Conservation (phyloP, 352 stramenopile genomes). For the Phytophthora multivora region DNA sequence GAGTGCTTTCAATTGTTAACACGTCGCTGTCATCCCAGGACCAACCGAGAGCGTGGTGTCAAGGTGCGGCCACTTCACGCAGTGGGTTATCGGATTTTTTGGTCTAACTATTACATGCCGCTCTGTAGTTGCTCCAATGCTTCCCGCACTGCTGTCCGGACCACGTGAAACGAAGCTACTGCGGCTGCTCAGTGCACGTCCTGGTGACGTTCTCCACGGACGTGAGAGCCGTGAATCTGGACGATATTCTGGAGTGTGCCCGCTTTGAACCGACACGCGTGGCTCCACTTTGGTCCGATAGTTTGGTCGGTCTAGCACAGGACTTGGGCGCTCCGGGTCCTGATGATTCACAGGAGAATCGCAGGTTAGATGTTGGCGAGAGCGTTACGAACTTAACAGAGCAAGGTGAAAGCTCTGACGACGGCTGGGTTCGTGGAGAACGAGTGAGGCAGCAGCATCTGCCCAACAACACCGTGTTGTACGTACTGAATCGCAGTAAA, state of each 20-base stretch:
- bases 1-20: too few species aligned
- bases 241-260: conserved; percentile 38
- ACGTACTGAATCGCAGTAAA: conserved; percentile 42
- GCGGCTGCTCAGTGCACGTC: conserved; percentile 38
- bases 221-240: not conserved
- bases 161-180: conserved; percentile 41
- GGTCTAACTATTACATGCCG: not conserved
- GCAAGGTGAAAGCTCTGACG: not conserved
- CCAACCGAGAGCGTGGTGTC: conserved; percentile 14
- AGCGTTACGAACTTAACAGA: not conserved
- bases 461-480: conserved; percentile 33
- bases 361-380: not conserved
- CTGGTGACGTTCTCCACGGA: conserved; percentile 24
- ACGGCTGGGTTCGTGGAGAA: conserved; percentile 38
- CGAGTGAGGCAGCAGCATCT: not conserved
- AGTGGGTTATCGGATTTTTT: not conserved
- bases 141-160: conserved; percentile 48
- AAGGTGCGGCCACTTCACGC: conserved; percentile 7
- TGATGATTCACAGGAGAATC: not conserved
- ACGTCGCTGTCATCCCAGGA: conserved; percentile 4
- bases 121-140: conserved; percentile 31
- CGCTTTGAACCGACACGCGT: conserved; percentile 37
- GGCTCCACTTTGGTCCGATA: conserved; percentile 5
- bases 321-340: not conserved
- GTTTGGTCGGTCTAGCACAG: not conserved